These are phyloP conservation scores for Tulasnella calospora DNA, from an alignment of 768 basidiomycete genomes.

Conservation along the genomic window DNA sequence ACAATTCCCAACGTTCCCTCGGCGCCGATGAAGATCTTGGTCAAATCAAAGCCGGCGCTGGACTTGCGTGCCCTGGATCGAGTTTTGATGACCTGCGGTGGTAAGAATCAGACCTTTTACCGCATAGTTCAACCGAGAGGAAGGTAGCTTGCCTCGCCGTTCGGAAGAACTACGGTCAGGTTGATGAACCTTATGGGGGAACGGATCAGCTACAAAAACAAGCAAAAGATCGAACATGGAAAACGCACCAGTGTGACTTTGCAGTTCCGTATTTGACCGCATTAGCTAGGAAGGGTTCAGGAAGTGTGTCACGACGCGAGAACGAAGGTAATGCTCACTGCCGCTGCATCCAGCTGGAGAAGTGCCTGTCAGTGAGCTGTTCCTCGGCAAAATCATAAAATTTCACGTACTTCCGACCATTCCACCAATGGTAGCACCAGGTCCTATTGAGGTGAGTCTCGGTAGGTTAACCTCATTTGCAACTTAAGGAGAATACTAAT, in stretches of 20 bases:
- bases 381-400: slow-evolving; percentile 59
- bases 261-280: slow-evolving; percentile 85
- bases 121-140: slow-evolving; percentile 37
- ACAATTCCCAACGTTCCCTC: slow-evolving; percentile 87
- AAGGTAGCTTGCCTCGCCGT: slow-evolving; percentile 37
- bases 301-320: neutral
- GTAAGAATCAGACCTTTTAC: slow-evolving; percentile 66
- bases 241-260: slow-evolving; percentile 82
- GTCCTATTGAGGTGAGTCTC: slow-evolving; percentile 39
- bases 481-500: slow-evolving; percentile 45
- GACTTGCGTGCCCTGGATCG: slow-evolving; percentile 75
- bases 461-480: neutral
- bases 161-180: slow-evolving; percentile 42
- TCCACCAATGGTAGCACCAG: slow-evolving; percentile 70
- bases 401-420: slow-evolving; percentile 81
- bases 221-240: slow-evolving; percentile 45
- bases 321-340: slow-evolving; percentile 15
- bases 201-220: neutral
- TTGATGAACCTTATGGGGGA: neutral
- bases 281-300: slow-evolving; percentile 47
- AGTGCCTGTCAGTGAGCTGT: neutral
- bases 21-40: slow-evolving; percentile 84
- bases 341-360: slow-evolving; percentile 24
- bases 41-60: slow-evolving; percentile 79
- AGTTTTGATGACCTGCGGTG: slow-evolving; percentile 83